Evolutionary conservation across 495 filamentous ascomycete genomes (phyloP).

Genomic region (Massariosphaeria phaeospora): DNA sequence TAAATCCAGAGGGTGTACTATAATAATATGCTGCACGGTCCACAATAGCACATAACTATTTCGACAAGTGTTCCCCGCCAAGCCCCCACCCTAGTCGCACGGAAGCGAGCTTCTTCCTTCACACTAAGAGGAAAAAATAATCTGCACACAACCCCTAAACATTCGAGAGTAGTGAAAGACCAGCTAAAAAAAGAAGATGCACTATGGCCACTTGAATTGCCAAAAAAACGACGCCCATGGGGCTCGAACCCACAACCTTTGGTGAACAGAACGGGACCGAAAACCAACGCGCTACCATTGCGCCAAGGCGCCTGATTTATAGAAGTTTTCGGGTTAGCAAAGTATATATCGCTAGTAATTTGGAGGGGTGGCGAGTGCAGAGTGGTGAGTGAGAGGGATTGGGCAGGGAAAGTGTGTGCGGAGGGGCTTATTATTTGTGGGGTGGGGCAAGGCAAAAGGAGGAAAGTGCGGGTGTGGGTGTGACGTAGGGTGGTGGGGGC

Average conservation of each 20-base stretch:
- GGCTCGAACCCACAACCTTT: constrained; percentile 39
- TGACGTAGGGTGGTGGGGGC: background rate
- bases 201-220: too few relatives aligned
- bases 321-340: background rate
- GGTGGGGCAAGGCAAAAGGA: background rate
- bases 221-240: constrained; percentile 32
- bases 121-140: background rate
- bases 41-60: too few relatives aligned
- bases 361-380: too few relatives aligned
- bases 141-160: background rate
- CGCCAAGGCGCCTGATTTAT: constrained; percentile 26
- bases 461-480: background rate
- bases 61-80: constrained; percentile 1
- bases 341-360: background rate
- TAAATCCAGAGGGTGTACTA: too few relatives aligned
- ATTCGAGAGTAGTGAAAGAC: background rate
- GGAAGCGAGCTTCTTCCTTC: background rate
- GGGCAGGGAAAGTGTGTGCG: background rate
- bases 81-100: background rate
- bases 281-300: constrained; percentile 41
- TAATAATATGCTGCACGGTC: too few relatives aligned
- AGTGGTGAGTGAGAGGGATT: too few relatives aligned
- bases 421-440: background rate
- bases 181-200: constrained; percentile 8
- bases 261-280: constrained; percentile 33